These are phyloP conservation scores for Camelina hispida DNA, from an alignment of 345 rosid species.

Conservation along the genomic window DNA sequence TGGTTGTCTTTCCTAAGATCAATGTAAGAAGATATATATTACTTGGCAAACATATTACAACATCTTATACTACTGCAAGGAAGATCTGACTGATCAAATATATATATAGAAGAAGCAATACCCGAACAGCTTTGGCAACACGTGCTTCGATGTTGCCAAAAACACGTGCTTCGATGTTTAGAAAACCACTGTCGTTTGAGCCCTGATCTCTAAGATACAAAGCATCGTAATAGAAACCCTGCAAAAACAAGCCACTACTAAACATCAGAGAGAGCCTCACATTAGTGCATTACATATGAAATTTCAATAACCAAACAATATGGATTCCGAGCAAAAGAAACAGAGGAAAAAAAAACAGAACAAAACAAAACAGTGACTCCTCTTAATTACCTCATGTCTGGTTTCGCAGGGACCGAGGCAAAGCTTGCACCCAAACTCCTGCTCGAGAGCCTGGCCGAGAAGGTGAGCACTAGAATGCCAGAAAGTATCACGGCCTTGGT, in stretches of 20 bases:
- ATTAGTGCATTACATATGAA: background rate
- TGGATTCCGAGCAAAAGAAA: background rate
- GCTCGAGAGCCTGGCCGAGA: slow-evolving; percentile 82
- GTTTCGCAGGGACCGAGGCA: slow-evolving; percentile 86
- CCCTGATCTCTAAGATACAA: slow-evolving; percentile 76
- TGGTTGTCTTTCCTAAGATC: slow-evolving; percentile 65
- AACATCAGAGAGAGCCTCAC: background rate
- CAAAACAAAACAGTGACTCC: background rate
- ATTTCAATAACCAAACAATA: background rate
- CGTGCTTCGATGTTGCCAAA: slow-evolving; percentile 45
- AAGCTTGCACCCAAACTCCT: slow-evolving; percentile 75
- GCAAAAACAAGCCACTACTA: slow-evolving; percentile 17
- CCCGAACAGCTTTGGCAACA: slow-evolving; percentile 55
- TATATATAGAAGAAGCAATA: no score
- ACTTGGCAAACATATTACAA: no score
- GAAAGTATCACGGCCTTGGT: slow-evolving; percentile 70
- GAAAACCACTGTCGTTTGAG: slow-evolving; percentile 71
- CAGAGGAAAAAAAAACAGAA: background rate
- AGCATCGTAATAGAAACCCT: slow-evolving; percentile 95
- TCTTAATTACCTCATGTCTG: slow-evolving; percentile 68
- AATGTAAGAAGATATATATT: no score
- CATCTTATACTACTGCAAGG: no score
- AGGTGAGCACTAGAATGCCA: slow-evolving; percentile 92
- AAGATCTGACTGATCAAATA: no score
- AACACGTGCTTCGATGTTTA: slow-evolving; percentile 36